These are phyloP conservation scores for Colletotrichum sp. DNA, from an alignment of 2,329 filamentous ascomycete genomes.

Conservation along the genomic window DNA sequence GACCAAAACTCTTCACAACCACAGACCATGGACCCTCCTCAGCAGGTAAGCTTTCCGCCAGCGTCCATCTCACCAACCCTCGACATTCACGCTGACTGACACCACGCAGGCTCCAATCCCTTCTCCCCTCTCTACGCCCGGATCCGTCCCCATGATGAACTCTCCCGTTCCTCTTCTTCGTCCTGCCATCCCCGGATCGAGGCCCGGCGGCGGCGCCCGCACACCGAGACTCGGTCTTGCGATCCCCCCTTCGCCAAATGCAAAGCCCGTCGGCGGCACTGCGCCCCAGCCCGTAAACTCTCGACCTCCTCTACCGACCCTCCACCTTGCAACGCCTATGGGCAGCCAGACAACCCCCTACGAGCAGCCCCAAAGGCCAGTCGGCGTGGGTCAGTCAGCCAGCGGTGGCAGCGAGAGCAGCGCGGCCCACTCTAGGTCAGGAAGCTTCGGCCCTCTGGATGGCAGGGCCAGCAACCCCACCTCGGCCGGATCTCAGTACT, in stretches of 20 bases:
- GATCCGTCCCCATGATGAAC: conserved; percentile 66
- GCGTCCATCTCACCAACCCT: neutral
- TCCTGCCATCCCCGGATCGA: conserved; percentile 77
- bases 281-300: conserved; percentile 42
- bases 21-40: conserved; percentile 21
- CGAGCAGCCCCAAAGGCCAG: conserved; percentile 61
- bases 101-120: neutral
- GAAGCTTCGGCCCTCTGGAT: conserved; percentile 81
- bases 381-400: conserved; percentile 66
- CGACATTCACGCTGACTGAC: neutral
- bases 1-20: conserved; percentile 17
- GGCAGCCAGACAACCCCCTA: conserved; percentile 77
- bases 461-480: conserved; percentile 80
- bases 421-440: conserved; percentile 78
- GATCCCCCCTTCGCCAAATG: conserved; percentile 86
- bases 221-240: conserved; percentile 84
- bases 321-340: conserved; percentile 89
- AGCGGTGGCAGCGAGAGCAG: conserved; percentile 83
- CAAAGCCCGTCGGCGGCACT: conserved; percentile 71
- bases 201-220: conserved; percentile 64
- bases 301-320: conserved; percentile 74
- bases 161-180: conserved; percentile 82
- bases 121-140: conserved; percentile 34
- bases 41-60: conserved; percentile 13
- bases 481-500: conserved; percentile 87